Conservation (phyloP, 257 asterid genomes). For the Rhazya stricta region DNA sequence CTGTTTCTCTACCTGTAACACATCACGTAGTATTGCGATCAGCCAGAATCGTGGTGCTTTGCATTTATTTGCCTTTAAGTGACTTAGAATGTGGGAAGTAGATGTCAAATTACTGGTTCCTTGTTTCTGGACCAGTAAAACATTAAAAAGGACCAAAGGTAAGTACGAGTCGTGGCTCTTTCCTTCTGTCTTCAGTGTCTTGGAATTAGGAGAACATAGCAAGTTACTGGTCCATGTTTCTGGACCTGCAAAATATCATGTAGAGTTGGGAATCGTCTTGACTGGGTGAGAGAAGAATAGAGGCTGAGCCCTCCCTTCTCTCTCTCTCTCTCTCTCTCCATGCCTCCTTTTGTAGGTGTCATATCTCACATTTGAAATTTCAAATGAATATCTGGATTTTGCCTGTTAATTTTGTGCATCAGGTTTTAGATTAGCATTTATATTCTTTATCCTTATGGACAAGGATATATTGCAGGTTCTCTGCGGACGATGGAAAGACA, state of each 20-base stretch:
- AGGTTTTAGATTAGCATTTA: not conserved
- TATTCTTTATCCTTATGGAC: slow-evolving; percentile 7
- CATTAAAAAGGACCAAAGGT: not conserved
- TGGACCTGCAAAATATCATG: not conserved
- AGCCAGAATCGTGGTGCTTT: not conserved
- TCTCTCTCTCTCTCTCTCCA: not conserved
- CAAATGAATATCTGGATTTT: not conserved
- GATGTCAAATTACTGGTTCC: not conserved
- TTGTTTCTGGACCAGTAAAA: not conserved
- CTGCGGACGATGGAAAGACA: slow-evolving; percentile 71
- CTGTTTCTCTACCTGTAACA: not conserved
- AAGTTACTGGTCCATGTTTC: not conserved
- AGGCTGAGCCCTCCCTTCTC: too few relatives aligned
- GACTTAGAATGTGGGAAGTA: not conserved
- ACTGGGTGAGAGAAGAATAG: not conserved
- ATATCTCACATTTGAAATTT: not conserved
- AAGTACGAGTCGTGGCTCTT: not conserved
- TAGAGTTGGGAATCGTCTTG: not conserved
- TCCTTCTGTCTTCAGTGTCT: not conserved
- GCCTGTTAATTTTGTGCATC: not conserved
- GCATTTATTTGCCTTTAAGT: not conserved
- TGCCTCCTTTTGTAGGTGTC: not conserved
- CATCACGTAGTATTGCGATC: not conserved
- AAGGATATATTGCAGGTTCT: slow-evolving; percentile 46
- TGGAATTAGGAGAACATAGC: not conserved